phyloP scores from a whole-genome alignment of 257 asterid genomes.

The Solanum chilense region DNA sequence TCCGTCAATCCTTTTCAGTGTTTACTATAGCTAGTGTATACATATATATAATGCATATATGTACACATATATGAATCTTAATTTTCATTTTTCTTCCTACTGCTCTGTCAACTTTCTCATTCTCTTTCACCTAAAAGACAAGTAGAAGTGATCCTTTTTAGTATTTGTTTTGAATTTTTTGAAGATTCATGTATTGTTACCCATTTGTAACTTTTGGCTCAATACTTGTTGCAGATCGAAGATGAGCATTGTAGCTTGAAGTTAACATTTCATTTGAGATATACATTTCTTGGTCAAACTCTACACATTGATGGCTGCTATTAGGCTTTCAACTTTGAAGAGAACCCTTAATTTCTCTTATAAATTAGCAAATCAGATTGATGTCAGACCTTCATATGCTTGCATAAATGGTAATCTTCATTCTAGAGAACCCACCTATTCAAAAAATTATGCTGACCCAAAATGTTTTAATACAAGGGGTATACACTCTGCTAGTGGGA shows the following conservation, averaged over 20 bases:
- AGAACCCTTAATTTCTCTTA: conserved; percentile 1
- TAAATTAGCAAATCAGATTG: conserved; percentile 1
- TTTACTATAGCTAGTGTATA: not conserved
- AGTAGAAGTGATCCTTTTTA: not conserved
- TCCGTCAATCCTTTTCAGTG: not conserved
- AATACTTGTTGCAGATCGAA: not conserved
- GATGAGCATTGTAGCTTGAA: not conserved
- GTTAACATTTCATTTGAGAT: not conserved
- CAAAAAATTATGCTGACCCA: not conserved
- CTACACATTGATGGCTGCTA: conserved; percentile 7
- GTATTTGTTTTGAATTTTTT: not conserved
- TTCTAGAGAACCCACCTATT: conserved; percentile 14
- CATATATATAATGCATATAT: not conserved
- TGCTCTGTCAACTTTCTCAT: not conserved
- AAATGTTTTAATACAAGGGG: conserved; percentile 16
- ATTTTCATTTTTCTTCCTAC: not conserved
- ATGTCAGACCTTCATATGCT: conserved; percentile 5
- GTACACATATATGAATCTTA: not conserved
- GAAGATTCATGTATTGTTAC: not conserved
- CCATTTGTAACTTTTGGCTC: not conserved
- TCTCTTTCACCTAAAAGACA: not conserved
- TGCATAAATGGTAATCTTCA: conserved; percentile 8
- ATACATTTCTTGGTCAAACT: not conserved
- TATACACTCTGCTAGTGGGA: conserved; percentile 2
- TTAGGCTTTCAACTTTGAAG: conserved; percentile 1